These are phyloP conservation scores for Globisporangium alternatum DNA, from an alignment of 352 stramenopile genomes.

Conservation along the genomic window DNA sequence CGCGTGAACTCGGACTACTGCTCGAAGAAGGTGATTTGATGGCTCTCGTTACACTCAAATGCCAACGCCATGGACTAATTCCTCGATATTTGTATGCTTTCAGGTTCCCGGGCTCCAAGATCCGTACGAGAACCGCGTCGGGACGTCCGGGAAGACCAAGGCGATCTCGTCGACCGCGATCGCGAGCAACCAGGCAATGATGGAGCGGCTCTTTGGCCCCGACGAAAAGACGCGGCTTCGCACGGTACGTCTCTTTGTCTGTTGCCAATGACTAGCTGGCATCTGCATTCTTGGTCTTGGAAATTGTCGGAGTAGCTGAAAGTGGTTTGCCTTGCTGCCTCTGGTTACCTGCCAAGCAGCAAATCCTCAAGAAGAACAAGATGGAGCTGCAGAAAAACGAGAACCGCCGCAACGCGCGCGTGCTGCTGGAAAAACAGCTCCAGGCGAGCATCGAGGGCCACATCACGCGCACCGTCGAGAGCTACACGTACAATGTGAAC, in stretches of 20 bases:
- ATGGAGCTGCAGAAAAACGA: constrained; percentile 75
- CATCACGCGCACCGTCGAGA: constrained; percentile 84
- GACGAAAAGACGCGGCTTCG: constrained; percentile 64
- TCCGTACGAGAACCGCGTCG: constrained; percentile 55
- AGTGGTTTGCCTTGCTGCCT: neutral
- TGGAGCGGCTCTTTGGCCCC: constrained; percentile 70
- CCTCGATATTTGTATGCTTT: neutral
- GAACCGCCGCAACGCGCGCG: constrained; percentile 64
- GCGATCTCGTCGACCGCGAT: constrained; percentile 38
- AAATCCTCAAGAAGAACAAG: constrained; percentile 83
- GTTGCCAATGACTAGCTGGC: neutral
- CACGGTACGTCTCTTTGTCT: constrained; percentile 22
- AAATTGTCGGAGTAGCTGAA: neutral
- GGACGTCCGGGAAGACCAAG: constrained; percentile 34
- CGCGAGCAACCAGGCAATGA: constrained; percentile 68
- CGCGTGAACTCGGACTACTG: constrained; percentile 72
- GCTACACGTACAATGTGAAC: constrained; percentile 40
- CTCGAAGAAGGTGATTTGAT: constrained; percentile 49
- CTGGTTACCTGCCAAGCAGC: constrained; percentile 19
- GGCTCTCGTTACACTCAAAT: too few relatives aligned
- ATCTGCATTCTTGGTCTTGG: constrained; percentile 1
- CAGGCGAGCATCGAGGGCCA: constrained; percentile 86
- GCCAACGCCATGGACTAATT: neutral
- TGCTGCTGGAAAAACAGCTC: constrained; percentile 84
- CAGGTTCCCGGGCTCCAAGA: constrained; percentile 45